Evolutionary conservation across 176 grass and related monocot species (phyloP), one percentile per base, ranked within the genome.

Genomic region (Chrysopogon serrulatus): DNA sequence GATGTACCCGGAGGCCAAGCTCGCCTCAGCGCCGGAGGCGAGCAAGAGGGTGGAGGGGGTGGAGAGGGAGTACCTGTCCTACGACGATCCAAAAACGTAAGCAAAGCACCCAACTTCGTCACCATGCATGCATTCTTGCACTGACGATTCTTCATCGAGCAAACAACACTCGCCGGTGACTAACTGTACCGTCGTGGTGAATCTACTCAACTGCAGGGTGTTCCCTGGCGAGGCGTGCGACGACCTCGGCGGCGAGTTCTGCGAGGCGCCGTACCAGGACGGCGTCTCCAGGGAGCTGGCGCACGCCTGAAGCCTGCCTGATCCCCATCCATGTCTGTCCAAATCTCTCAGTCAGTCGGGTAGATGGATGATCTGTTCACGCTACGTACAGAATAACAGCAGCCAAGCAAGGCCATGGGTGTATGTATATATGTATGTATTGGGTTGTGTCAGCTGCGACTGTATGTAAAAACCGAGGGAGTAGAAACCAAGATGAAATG

Each of bases 141-240:
- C n/a, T 13, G 21, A 23, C 23, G 56, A 60, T 27, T 60, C n/a
- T n/a, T n/a, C 8, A 5, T 60, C 10, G 56, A 60, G 56, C 9
- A 27, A 60, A 60, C 10, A 23, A 27, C 21, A n/a, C 51, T 54
- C 15, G 21, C 14, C 5, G 28, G 15, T 32, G 61, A 64, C 13
- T 64, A 7, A 64, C 53, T 57, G 53, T 64, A 14, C 18, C 23
- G n/a, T n/a, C n/a, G 9, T 36, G 27, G 18, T 28, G 56, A 43
- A 78, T 5, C 1, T 8, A 5, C 8, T 63, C n/a, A 18, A 45
- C 56, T 49, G 71, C 68, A 98, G 95, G 85, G 95, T 97, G 79
- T 98, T 98, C 49, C 95, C 90, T 7, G 90, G 81, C n/a, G 95
- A 98, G 88, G 95, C 95, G 8, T 98, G 95, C 61, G 95, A 98